A percentile compares a stretch with the other conserved stretches of the same genome.
These are phyloP conservation scores for Breynia disticha DNA, from an alignment of 441 rosid species.

Conservation along the genomic window DNA sequence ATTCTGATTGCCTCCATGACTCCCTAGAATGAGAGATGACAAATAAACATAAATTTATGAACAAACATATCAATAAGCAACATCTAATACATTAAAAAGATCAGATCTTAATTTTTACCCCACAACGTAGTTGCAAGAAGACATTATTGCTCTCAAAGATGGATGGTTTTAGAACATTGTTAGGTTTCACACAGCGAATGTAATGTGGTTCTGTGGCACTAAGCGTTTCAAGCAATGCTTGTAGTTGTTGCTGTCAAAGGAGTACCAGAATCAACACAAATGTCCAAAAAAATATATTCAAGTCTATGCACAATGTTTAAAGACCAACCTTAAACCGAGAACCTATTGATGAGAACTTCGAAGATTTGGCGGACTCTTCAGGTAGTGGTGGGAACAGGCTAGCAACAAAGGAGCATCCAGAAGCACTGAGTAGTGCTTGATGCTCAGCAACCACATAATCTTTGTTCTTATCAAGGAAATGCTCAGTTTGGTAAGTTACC, in stretches of 20 bases:
- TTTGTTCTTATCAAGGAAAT: conserved; percentile 92
- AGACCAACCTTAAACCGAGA: conserved; percentile 81
- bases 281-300: too few species aligned
- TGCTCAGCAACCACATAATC: conserved; percentile 93
- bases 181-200: conserved; percentile 87
- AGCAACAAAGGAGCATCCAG: conserved; percentile 41
- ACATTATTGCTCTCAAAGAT: conserved; percentile 70
- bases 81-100: conserved; percentile 15
- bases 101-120: conserved; percentile 47
- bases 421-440: conserved; percentile 46
- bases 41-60: too few species aligned
- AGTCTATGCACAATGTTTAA: conserved; percentile 17
- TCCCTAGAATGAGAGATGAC: conserved; percentile 40
- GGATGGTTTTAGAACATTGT: conserved; percentile 74
- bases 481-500: conserved; percentile 92
- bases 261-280: too few species aligned
- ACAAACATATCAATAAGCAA: conserved; percentile 2
- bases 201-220: conserved; percentile 89
- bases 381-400: conserved; percentile 43
- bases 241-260: conserved; percentile 61
- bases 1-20: conserved; percentile 99
- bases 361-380: conserved; percentile 34
- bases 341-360: conserved; percentile 95
- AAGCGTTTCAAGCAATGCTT: conserved; percentile 63
- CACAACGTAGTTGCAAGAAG: conserved; percentile 72